These are phyloP conservation scores for Exophiala bonariae DNA, from an alignment of 2,329 filamentous ascomycete genomes.

Conservation along the genomic window DNA sequence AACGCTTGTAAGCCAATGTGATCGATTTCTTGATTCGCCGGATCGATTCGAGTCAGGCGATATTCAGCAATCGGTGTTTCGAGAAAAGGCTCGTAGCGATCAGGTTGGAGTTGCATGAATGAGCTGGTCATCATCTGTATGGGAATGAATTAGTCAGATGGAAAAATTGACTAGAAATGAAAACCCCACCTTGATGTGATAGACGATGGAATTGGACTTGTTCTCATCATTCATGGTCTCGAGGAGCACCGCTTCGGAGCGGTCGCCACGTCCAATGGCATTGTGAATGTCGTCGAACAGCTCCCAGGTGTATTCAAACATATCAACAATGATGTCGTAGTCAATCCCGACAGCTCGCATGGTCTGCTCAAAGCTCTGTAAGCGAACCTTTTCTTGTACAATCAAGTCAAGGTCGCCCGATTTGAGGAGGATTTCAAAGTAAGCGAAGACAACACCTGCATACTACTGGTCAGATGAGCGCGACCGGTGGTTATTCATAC, in stretches of 20 bases:
- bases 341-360: conserved; percentile 69
- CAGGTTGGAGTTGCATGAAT: conserved; percentile 74
- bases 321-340: conserved; percentile 74
- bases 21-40: conserved; percentile 80
- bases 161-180: conserved; percentile 7
- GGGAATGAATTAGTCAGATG: conserved; percentile 11
- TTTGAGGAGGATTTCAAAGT: conserved; percentile 82
- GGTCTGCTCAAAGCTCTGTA: conserved; percentile 69
- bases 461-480: background rate
- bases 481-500: conserved; percentile 17
- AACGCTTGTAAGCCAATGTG: conserved; percentile 80
- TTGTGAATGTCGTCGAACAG: conserved; percentile 65
- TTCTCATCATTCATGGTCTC: conserved; percentile 72
- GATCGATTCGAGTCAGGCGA: conserved; percentile 69
- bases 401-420: conserved; percentile 65
- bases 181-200: conserved; percentile 66
- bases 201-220: conserved; percentile 74
- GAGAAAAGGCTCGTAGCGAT: conserved; percentile 72
- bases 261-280: conserved; percentile 57
- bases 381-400: conserved; percentile 68
- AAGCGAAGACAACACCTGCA: conserved; percentile 84
- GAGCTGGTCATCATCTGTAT: conserved; percentile 76
- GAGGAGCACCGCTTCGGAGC: conserved; percentile 59
- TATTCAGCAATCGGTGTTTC: conserved; percentile 66
- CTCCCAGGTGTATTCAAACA: conserved; percentile 71